Conservation (phyloP, 1,284 basidiomycete genomes). For the Mycosarcoma maydis region DNA sequence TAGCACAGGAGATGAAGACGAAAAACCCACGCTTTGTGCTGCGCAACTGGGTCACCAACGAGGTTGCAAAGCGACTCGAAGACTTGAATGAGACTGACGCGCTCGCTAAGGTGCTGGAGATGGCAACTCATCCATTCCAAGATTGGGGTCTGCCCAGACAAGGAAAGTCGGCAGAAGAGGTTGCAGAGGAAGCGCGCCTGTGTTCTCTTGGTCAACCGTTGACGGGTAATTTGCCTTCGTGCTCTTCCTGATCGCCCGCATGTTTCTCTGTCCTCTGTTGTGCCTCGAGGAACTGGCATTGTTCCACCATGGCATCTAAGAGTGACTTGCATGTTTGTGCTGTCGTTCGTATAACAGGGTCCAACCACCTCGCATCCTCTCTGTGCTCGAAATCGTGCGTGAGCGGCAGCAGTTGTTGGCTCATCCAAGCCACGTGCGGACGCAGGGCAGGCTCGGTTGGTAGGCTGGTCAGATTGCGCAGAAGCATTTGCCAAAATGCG, state of each 20-base stretch:
- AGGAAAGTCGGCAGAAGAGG: conserved; percentile 67
- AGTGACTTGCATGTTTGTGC: conserved; percentile 9
- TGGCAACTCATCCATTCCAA: conserved; percentile 56
- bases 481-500: conserved; percentile 62
- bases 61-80: conserved; percentile 56
- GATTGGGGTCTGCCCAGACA: conserved; percentile 42
- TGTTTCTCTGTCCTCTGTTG: too few species aligned
- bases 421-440: conserved; percentile 16
- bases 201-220: conserved; percentile 54
- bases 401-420: conserved; percentile 12
- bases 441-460: conserved; percentile 8
- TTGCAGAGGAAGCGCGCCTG: conserved; percentile 72
- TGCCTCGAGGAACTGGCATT: too few species aligned
- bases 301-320: conserved; percentile 5
- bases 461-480: conserved; percentile 26
- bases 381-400: conserved; percentile 13
- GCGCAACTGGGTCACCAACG: conserved; percentile 64
- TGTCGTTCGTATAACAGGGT: conserved; percentile 6
- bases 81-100: conserved; percentile 56
- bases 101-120: conserved; percentile 53
- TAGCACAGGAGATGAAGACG: conserved; percentile 35
- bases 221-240: conserved; percentile 55
- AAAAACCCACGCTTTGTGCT: conserved; percentile 62
- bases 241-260: conserved; percentile 52
- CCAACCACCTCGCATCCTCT: conserved; percentile 18